Base-by-base conservation (phyloP, 2,329 filamentous ascomycete genomes). In the Dothistroma septosporum region DNA sequence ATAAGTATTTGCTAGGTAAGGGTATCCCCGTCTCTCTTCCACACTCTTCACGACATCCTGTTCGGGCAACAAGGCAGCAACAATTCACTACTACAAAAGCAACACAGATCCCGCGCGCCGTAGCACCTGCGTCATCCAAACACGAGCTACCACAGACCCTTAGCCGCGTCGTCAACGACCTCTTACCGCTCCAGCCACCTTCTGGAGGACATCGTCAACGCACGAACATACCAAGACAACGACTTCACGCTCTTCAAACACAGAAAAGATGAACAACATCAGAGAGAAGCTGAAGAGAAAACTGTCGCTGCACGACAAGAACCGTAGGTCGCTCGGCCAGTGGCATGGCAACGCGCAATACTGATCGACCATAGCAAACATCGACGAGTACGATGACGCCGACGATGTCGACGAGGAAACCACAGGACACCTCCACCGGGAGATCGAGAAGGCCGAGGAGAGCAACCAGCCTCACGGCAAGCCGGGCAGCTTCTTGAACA, bases 381-480 rank as follows among this genome's bases (percentile, higher is more conserved):
- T 72, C 62, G 69, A 70, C 61, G 68, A 73, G 10, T 55, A 64
- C 56, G 60, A 72, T 37, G 69, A 74, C 46, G 65, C 68, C 55
- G 69, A 73, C 19, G 73, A 75, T 12, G 59, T 74, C 54, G 74
- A 76, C 60, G 74, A 76, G 44, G 74, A 76, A 65, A 74, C 74
- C 19, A 69, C 70, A 47, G 72, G 73, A 48, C 68, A 74, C 64
- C 67, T 74, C n/a, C 69, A 72, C 60, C 66, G 69, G 32, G 71
- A 74, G 58, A 71, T 73, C 59, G 71, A 73, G 44, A 69, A 72
- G 53, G 72, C 73, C 33, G 72, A 75, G 62, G 64, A 61, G 19
- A 66, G 71, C 22, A 68, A 69, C 31, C 67, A 75, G 57, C 63
- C 66, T 10, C 58, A 70, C 21, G 73, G 73, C 62, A 72, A 70